phyloP scores from a whole-genome alignment of 352 stramenopile genomes.

The Phytopythium delawarense region DNA sequence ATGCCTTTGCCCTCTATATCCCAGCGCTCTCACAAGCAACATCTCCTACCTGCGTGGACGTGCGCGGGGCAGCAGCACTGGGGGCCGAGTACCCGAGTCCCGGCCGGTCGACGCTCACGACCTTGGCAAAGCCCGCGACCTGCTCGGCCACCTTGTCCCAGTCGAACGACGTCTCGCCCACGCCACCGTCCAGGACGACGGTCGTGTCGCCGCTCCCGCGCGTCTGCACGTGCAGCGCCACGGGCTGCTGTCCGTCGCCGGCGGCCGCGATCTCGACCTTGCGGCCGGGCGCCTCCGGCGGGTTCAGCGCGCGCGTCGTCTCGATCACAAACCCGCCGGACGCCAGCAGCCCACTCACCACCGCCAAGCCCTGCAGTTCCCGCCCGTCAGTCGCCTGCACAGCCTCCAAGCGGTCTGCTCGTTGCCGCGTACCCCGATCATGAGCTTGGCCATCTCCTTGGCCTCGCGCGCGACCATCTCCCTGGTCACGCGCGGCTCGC shows the following conservation, averaged over 20 bases:
- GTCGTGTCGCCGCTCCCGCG: slow-evolving; percentile 44
- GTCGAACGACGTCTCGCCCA: slow-evolving; percentile 83
- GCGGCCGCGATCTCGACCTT: slow-evolving; percentile 45
- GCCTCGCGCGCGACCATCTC: slow-evolving; percentile 48
- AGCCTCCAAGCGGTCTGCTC: too few species aligned
- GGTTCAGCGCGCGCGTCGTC: slow-evolving; percentile 57
- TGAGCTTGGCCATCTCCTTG: slow-evolving; percentile 62
- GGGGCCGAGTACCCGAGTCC: slow-evolving; percentile 65
- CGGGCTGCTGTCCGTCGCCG: slow-evolving; percentile 27
- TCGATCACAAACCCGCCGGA: slow-evolving; percentile 69
- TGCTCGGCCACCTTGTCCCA: slow-evolving; percentile 69
- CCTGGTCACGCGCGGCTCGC: slow-evolving; percentile 23
- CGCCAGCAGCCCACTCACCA: slow-evolving; percentile 36
- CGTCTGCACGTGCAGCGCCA: slow-evolving; percentile 52
- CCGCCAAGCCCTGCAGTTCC: slow-evolving; percentile 35
- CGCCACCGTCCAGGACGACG: slow-evolving; percentile 66
- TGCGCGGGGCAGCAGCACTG: slow-evolving; percentile 33
- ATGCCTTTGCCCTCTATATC: background rate
- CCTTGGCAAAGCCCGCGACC: slow-evolving; percentile 43
- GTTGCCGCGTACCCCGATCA: slow-evolving; percentile 47
- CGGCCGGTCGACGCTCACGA: slow-evolving; percentile 66
- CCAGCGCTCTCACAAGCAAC: background rate
- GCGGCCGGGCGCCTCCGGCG: slow-evolving; percentile 36
- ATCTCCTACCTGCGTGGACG: slow-evolving; percentile 38
- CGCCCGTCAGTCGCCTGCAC: too few species aligned